Evolutionary conservation across 495 filamentous ascomycete species (phyloP), one percentile per base, ranked within the genome.

Genomic region (Aspergillus heteromorphus): DNA sequence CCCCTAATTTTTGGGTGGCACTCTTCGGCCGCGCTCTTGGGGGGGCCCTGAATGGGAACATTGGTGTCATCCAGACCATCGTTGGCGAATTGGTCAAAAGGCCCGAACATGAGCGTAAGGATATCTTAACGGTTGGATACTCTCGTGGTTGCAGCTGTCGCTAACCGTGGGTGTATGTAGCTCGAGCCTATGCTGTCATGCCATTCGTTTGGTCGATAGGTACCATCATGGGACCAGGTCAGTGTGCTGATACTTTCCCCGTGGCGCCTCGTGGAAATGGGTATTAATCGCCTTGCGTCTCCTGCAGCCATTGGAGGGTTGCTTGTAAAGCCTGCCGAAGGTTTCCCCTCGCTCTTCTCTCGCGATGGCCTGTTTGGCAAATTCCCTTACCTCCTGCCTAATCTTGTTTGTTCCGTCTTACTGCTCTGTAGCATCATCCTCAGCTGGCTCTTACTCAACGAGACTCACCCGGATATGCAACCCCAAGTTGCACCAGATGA

Each of bases 21-120:
- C 70, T 95, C 38, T 52, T 78, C 31, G 91, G 88, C 14, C 77
- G 91, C 54, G 78, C 83, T n/a, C 68, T 95, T 6, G 89, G 88
- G 11, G 91, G 91, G 19, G 70, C 87, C 4, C 72, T 96, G 40
- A 95, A 95, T 73, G 89, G 89, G 40, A 95, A 95, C 58, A 86
- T 92, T 61, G 89, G 86, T 9, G 89, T 95, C 29, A 89, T 95
- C 54, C 89, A 92, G 66, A 92, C 89, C n/a, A 92, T 92, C 88
- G 89, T 95, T 19, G 88, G 85, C 18, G 89, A 95, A 65, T 60
- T 92, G 48, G 86, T 92, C 41, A 84, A 77, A 18, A 84, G 85
- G 29, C 87, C 87, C 2, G 84, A 90, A 61, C 87, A 93, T 73
- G 89, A 93, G 66, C 89, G 87, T 89, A 77, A 73, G n/a, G 13